These are phyloP conservation scores for Fragaria vesca DNA, from an alignment of 306 rosid genomes.

Conservation along the genomic window DNA sequence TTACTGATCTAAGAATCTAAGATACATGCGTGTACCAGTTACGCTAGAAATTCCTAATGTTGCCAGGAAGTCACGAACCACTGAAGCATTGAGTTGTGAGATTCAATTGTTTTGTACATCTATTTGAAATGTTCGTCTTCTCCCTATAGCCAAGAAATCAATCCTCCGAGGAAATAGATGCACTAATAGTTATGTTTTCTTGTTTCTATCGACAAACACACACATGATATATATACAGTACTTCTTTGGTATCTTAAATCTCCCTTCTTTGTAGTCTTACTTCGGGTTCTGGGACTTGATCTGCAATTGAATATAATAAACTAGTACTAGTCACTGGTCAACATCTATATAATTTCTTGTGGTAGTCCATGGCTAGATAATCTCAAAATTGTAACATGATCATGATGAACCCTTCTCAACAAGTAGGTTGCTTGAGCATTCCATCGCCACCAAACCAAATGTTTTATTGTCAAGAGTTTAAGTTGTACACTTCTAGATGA, in stretches of 20 bases:
- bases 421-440: not conserved
- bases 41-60: not conserved
- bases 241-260: not conserved
- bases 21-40: not conserved
- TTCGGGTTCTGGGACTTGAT: not conserved
- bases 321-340: no score
- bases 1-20: not conserved
- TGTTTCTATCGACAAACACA: not conserved
- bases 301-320: no score
- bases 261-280: not conserved
- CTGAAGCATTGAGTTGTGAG: not conserved
- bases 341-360: no score
- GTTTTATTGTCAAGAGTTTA: not conserved
- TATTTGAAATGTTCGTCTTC: not conserved
- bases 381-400: no score
- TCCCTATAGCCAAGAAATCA: constrained; percentile 1
- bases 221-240: not conserved
- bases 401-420: not conserved
- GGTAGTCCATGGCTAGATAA: no score
- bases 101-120: not conserved
- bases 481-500: not conserved
- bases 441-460: not conserved
- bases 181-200: not conserved
- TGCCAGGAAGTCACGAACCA: not conserved
- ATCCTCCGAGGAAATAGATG: not conserved